Base-by-base conservation (phyloP, 495 filamentous ascomycete species). In the Ramalina intermedia region DNA sequence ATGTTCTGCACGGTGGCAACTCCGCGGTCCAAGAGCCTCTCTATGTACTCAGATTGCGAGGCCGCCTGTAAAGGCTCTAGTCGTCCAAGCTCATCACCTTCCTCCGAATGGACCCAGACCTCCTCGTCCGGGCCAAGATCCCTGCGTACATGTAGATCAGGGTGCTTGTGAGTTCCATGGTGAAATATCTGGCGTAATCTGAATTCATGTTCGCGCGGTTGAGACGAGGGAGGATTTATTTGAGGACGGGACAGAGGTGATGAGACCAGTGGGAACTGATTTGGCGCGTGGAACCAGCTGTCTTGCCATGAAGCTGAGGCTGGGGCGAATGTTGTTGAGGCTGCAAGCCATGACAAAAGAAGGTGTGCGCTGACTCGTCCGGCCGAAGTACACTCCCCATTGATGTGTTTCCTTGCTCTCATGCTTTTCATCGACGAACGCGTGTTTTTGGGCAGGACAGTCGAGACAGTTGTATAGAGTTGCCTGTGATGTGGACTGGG, bases 151-250 rank as follows among this genome's bases (percentile, higher is more conserved):
- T 94, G 83, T 16, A 93, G 75, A 16, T 75, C 64, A 6, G 85
- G 85, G 52, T 94, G 74, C 54, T 77, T 66, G 61, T 73, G 66
- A 43, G 83, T 80, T 6, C 87, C 91, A 61, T 94, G 90, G 58
- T 91, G 87, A 65, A 86, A 87, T 47, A 96, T 79, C 64, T 96
- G 91, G 53, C 84, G 81, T 51, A 98, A 72, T 6, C 76, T 83
- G 82, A 91, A 63, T 26, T 49, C 50, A 50, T 53, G 52, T 24
- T 52, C 55, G n/a, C 41, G 35, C 5, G 64, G 61, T 23, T 64
- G 59, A 11, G 51, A 38, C 17, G 64, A 63, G 9, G 66, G 56
- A 47, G 44, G 24, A 16, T 16, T 35, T 38, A 68, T 63, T 46
- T 66, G 68, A 51, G 65, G 36, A n/a, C 67, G 47, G 3, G 69